phyloP scores from a whole-genome alignment of 1,139 yeast genomes.

The Hyphopichia pseudoburtonii region DNA sequence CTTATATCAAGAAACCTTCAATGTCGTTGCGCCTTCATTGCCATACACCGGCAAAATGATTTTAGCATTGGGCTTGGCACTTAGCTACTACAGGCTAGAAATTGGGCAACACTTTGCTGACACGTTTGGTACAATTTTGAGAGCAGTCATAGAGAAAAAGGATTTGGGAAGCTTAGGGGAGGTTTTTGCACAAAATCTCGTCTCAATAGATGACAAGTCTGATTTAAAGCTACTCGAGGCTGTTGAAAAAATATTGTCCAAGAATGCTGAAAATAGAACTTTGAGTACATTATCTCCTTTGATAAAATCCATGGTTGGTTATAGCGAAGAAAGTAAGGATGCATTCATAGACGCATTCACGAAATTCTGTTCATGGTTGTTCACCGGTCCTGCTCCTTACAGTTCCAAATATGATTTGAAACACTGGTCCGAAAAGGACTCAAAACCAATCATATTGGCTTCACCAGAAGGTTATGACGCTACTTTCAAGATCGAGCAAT shows the following conservation, averaged over 20 bases:
- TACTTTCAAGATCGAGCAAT: constrained; percentile 49
- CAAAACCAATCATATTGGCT: constrained; percentile 51
- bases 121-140: constrained; percentile 11
- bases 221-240: constrained; percentile 7
- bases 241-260: constrained; percentile 5
- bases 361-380: constrained; percentile 19
- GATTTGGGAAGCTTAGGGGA: constrained; percentile 2
- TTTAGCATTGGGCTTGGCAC: constrained; percentile 42
- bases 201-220: constrained; percentile 5
- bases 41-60: constrained; percentile 46
- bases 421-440: constrained; percentile 17
- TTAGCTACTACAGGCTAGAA: constrained; percentile 24
- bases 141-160: constrained; percentile 1
- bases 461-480: constrained; percentile 70
- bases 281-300: constrained; percentile 13
- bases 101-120: constrained; percentile 23
- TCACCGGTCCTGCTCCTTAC: constrained; percentile 23
- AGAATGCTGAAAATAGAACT: constrained; percentile 20
- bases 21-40: constrained; percentile 50
- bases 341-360: constrained; percentile 18
- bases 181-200: constrained; percentile 5
- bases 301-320: constrained; percentile 10
- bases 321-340: constrained; percentile 8
- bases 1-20: constrained; percentile 50
- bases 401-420: constrained; percentile 27